Evolutionary conservation across 2,329 filamentous ascomycete genomes (phyloP), one percentile per base, ranked within the genome.

Genomic region (Dactylellina haptotyla): DNA sequence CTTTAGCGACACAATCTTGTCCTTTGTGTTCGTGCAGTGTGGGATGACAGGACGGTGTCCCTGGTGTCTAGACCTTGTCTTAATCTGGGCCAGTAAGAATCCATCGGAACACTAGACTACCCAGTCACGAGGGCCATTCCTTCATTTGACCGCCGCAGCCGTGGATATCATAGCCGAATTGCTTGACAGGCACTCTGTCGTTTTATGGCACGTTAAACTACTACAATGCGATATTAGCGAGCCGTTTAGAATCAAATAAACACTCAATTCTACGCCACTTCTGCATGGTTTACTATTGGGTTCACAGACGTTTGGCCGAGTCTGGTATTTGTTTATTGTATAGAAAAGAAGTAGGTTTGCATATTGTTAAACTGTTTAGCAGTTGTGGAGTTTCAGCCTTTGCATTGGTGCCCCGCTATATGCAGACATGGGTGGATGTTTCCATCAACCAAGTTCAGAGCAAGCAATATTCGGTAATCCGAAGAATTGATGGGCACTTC

Each of bases 121-220:
- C 34, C 25, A 59, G 67, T 72, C 67, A 72, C 67, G 59, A 72
- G 67, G 67, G 37, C 23, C 57, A 58, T 20, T 51, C 50, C 58
- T 71, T 59, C 67, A 64, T 72, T 64, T 64, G 51, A 65, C 54
- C 34, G 59, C 48, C 54, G 50, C 67, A 65, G 58, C 67, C 58
- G 59, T 64, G 53, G 67, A 61, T 65, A 59, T 59, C 45, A 65
- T 53, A 59, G 23, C 51, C 59, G 59, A 67, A 67, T 59, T 37
- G n/a, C 18, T 50, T n/a, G 25, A 59, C 28, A 67, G 26, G 50
- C 58, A 58, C 53, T 46, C 53, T 53, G 43, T 25, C 8, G n/a
- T 8, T 34, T 50, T 67, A 54, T 67, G 53, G 53, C 54, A 67
- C 63, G 28, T 43, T 53, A 32, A 39, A 58, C 53, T 25, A 20